These are phyloP conservation scores for Leccinum incarnatum DNA, from an alignment of 768 basidiomycete species.

Conservation along the genomic window DNA sequence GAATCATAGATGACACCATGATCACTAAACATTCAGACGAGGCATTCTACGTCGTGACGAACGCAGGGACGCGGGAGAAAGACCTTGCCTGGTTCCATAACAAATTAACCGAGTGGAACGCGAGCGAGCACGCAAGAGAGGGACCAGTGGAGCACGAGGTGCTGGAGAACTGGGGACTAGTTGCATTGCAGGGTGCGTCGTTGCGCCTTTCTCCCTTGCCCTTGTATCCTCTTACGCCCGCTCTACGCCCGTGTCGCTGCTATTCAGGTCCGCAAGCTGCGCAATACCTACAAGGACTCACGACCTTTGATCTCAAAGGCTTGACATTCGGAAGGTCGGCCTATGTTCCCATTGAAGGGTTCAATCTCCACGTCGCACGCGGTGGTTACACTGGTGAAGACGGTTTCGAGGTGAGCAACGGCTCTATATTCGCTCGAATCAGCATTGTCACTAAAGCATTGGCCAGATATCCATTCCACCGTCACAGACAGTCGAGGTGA, in stretches of 20 bases:
- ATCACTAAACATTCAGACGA: constrained; percentile 79
- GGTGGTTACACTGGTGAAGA: constrained; percentile 99
- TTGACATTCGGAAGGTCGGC: constrained; percentile 86
- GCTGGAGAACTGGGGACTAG: constrained; percentile 79
- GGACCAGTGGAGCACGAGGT: constrained; percentile 79
- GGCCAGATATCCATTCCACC: constrained; percentile 86
- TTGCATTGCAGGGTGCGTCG: constrained; percentile 84
- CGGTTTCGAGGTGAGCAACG: constrained; percentile 76
- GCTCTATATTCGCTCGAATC: background rate
- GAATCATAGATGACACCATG: constrained; percentile 95
- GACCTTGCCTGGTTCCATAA: constrained; percentile 77
- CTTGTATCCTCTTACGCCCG: background rate
- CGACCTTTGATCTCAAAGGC: constrained; percentile 65
- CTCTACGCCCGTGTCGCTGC: background rate
- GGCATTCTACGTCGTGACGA: constrained; percentile 94
- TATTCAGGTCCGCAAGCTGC: constrained; percentile 76
- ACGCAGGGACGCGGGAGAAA: constrained; percentile 81
- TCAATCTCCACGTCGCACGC: constrained; percentile 76
- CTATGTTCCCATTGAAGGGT: constrained; percentile 66
- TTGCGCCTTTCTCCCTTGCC: background rate
- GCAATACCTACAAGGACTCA: constrained; percentile 72
- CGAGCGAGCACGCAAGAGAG: constrained; percentile 41
- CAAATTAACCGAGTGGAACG: constrained; percentile 79
- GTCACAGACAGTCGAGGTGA: constrained; percentile 66
- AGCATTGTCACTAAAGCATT: background rate